phyloP scores from a whole-genome alignment of 176 grass and related monocot species.

The Lolium multiflorum region DNA sequence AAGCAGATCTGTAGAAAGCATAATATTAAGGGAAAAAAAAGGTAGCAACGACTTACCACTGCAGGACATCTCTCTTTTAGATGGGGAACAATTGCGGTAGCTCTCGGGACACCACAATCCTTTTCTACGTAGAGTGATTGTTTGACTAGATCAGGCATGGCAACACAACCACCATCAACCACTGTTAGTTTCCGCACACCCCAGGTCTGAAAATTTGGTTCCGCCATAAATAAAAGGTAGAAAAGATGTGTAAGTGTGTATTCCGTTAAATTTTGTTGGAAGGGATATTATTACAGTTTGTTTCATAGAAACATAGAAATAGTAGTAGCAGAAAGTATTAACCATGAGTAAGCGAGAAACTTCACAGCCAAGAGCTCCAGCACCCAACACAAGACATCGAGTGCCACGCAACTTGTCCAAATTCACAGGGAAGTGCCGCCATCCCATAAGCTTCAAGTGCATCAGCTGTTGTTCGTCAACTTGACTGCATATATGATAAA shows the following conservation, averaged over 20 bases:
- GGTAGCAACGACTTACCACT: conserved; percentile 53
- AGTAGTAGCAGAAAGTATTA: conserved; percentile 35
- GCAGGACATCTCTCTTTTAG: conserved; percentile 83
- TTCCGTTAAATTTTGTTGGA: conserved; percentile 26
- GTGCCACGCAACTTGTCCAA: conserved; percentile 58
- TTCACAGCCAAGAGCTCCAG: conserved; percentile 90
- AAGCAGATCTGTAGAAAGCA: conserved; percentile 3
- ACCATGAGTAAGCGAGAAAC: conserved; percentile 93
- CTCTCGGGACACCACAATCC: conserved; percentile 85
- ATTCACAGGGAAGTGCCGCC: conserved; percentile 89
- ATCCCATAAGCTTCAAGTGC: conserved; percentile 99
- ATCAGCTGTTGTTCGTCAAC: conserved; percentile 73
- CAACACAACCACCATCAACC: conserved; percentile 67
- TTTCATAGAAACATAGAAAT: conserved; percentile 12
- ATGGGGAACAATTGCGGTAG: conserved; percentile 69
- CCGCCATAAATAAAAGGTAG: conserved; percentile 31
- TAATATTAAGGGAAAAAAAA: background rate
- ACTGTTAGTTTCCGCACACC: conserved; percentile 86
- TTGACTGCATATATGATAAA: conserved; percentile 56
- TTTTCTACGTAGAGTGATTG: conserved; percentile 88
- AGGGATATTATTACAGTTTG: conserved; percentile 6
- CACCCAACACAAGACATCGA: conserved; percentile 81
- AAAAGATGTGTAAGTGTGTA: background rate
- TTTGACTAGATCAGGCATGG: conserved; percentile 75
- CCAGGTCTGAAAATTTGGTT: conserved; percentile 73